These are phyloP conservation scores for Misopates orontium DNA, from an alignment of 257 asterid genomes.

Conservation along the genomic window DNA sequence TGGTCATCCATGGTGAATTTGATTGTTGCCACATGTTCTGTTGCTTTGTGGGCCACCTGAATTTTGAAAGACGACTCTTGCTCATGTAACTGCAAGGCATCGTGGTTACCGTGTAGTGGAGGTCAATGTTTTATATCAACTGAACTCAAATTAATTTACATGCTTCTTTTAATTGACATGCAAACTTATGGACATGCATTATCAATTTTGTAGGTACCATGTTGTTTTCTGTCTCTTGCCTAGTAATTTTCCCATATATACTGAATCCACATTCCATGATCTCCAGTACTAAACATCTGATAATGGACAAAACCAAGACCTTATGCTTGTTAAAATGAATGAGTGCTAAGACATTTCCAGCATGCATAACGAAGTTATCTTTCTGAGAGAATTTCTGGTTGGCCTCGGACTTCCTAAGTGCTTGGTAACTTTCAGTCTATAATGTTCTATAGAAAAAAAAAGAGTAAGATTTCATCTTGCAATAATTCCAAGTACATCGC, in stretches of 20 bases:
- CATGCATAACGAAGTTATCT: no score
- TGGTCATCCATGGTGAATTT: conserved; percentile 24
- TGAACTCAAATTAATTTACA: no score
- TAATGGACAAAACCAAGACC: neutral
- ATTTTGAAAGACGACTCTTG: conserved; percentile 98
- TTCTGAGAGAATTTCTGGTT: no score
- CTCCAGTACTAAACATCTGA: no score
- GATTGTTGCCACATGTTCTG: conserved; percentile 60
- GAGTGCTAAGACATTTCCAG: no score
- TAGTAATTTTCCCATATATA: conserved; percentile 12
- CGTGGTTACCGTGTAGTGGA: conserved; percentile 98
- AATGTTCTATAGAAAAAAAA: neutral
- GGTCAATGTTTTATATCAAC: no score
- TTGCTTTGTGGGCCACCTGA: conserved; percentile 99
- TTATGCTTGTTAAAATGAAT: no score
- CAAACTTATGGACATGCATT: no score
- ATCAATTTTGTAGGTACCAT: conserved; percentile 9
- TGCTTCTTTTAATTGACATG: no score
- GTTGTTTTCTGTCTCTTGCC: neutral
- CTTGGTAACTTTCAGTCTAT: conserved; percentile 64
- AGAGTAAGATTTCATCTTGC: no score
- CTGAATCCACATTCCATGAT: neutral
- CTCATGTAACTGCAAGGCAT: conserved; percentile 96
- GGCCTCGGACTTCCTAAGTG: no score
- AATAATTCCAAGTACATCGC: conserved; percentile 4